Percentiles rank a stretch among this genome's conserved stretches.
phyloP scores from a whole-genome alignment of 805 yeast species.

The Tetrapisispora namnaoensis region DNA sequence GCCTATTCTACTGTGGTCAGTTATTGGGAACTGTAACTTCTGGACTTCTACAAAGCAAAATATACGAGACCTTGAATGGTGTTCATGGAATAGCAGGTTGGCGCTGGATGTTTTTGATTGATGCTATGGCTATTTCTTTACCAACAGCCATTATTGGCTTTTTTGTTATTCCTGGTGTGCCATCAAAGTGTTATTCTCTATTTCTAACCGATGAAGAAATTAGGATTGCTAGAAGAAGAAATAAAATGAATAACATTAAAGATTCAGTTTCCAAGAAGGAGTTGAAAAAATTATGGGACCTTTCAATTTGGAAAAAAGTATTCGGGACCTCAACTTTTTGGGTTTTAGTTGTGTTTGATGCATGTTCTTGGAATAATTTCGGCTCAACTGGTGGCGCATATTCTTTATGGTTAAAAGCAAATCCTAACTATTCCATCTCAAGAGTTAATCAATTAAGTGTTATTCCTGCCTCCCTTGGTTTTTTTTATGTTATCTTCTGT shows the following conservation, averaged over 20 bases:
- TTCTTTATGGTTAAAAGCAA: conserved; percentile 51
- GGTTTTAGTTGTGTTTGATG: conserved; percentile 43
- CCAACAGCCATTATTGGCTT: conserved; percentile 43
- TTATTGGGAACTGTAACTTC: conserved; percentile 42
- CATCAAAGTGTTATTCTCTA: conserved; percentile 46
- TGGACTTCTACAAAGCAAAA: conserved; percentile 41
- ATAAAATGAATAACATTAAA: conserved; percentile 29
- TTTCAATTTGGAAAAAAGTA: conserved; percentile 42
- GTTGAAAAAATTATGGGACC: conserved; percentile 28
- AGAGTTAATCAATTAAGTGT: conserved; percentile 43
- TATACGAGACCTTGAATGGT: conserved; percentile 35
- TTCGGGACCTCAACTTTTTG: conserved; percentile 48
- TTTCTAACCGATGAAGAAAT: conserved; percentile 52
- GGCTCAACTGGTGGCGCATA: conserved; percentile 49
- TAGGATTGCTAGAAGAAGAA: conserved; percentile 38
- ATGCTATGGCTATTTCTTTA: conserved; percentile 42
- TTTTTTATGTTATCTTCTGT: conserved; percentile 37
- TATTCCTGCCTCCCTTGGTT: conserved; percentile 51
- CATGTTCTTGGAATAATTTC: conserved; percentile 54
- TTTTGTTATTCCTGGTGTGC: conserved; percentile 48
- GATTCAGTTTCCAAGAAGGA: conserved; percentile 24
- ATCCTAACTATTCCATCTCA: conserved; percentile 35
- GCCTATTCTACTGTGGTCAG: conserved; percentile 48
- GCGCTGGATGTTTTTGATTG: conserved; percentile 62
- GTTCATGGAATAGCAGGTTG: conserved; percentile 43